Conservation (phyloP, 306 rosid species). For the Geum urbanum region DNA sequence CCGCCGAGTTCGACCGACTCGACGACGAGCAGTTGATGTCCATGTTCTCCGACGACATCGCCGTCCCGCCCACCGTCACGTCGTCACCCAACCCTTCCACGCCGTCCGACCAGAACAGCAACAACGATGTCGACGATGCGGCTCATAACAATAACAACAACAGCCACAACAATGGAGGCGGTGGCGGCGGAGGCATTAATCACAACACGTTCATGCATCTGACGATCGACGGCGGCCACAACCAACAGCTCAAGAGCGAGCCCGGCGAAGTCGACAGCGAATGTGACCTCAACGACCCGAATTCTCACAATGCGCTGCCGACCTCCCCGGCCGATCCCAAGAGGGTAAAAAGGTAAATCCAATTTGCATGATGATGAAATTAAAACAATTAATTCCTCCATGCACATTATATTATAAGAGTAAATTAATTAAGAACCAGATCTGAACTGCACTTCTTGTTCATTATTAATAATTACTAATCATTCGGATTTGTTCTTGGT, state of each 20-base stretch:
- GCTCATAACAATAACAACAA: not conserved
- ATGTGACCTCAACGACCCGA: slow-evolving; percentile 32
- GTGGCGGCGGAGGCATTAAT: slow-evolving; percentile 45
- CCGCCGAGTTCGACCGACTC: slow-evolving; percentile 47
- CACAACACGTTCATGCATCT: slow-evolving; percentile 8
- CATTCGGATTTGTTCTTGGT: not conserved
- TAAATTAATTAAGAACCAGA: not conserved
- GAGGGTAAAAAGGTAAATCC: slow-evolving; percentile 80
- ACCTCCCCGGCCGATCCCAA: slow-evolving; percentile 56
- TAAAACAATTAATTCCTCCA: not conserved
- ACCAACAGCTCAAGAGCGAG: slow-evolving; percentile 52
- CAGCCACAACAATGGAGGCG: slow-evolving; percentile 37
- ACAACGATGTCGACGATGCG: slow-evolving; percentile 45
- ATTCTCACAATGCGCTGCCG: slow-evolving; percentile 15
- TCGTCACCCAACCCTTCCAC: slow-evolving; percentile 58
- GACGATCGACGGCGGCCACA: not conserved
- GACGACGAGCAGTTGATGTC: slow-evolving; percentile 88
- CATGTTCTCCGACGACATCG: slow-evolving; percentile 69
- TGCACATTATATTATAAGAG: not conserved
- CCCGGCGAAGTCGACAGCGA: slow-evolving; percentile 63
- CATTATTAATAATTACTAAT: not conserved
- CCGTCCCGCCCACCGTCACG: slow-evolving; percentile 32
- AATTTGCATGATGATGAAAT: slow-evolving; percentile 1
- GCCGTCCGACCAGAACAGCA: slow-evolving; percentile 79
- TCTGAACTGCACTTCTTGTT: not conserved